Conservation (phyloP, 2,329 filamentous ascomycete genomes). For the Paracoccidioides lutzii region DNA sequence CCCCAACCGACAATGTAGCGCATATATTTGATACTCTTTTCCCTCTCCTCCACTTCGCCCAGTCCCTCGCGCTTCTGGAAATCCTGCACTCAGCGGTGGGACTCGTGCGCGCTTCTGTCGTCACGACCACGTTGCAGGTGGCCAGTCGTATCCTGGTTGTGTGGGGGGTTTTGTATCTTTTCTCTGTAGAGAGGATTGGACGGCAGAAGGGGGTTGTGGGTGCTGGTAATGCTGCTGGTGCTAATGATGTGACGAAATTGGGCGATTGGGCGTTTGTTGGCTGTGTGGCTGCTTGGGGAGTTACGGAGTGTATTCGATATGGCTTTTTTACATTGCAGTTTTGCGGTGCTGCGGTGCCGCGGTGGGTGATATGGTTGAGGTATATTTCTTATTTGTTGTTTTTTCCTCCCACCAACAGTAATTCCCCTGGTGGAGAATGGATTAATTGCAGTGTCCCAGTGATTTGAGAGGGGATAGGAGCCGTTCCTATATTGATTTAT, state of each 20-base stretch:
- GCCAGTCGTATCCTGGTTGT: slow-evolving; percentile 75
- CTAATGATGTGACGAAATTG: slow-evolving; percentile 13
- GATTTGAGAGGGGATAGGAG: neutral
- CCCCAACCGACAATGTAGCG: slow-evolving; percentile 34
- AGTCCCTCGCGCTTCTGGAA: slow-evolving; percentile 73
- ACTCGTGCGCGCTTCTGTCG: slow-evolving; percentile 69
- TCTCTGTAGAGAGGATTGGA: slow-evolving; percentile 52
- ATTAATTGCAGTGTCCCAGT: neutral
- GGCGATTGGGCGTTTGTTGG: slow-evolving; percentile 34
- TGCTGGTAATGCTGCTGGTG: slow-evolving; percentile 16
- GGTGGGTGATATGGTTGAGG: slow-evolving; percentile 61
- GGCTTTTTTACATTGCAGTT: slow-evolving; percentile 68
- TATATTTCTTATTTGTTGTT: slow-evolving; percentile 23
- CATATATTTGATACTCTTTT: slow-evolving; percentile 36
- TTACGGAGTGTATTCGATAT: slow-evolving; percentile 90
- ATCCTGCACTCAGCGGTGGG: slow-evolving; percentile 68
- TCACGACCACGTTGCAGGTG: slow-evolving; percentile 85
- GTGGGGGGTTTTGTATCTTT: slow-evolving; percentile 67
- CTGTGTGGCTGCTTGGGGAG: slow-evolving; percentile 64
- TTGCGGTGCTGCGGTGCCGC: slow-evolving; percentile 45
- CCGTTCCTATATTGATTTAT: neutral
- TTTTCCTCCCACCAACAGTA: neutral
- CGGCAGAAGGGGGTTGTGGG: slow-evolving; percentile 42
- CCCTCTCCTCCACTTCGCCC: slow-evolving; percentile 47
- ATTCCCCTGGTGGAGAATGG: neutral